Percentiles rank a stretch among this genome's conserved stretches.
phyloP scores from a whole-genome alignment of 2,329 filamentous ascomycete genomes.

The Colletotrichum truncatum region DNA sequence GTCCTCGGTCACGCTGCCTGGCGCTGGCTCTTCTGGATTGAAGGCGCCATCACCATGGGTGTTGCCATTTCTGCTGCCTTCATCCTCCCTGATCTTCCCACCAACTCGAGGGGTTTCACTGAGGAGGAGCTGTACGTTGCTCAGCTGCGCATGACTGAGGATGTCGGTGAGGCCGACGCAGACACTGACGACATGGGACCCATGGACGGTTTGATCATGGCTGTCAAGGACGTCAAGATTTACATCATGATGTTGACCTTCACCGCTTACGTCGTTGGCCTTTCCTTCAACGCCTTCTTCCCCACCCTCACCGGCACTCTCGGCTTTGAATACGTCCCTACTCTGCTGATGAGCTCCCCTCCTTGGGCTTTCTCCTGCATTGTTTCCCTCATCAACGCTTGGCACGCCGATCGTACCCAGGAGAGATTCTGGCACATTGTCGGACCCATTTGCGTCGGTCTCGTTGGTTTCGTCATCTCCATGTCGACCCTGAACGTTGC shows the following conservation, averaged over 20 bases:
- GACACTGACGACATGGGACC: slow-evolving; percentile 59
- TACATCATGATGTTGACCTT: slow-evolving; percentile 72
- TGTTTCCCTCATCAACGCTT: slow-evolving; percentile 62
- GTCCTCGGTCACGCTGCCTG: slow-evolving; percentile 63
- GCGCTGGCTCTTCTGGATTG: slow-evolving; percentile 71
- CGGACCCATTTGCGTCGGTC: slow-evolving; percentile 60
- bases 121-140: slow-evolving; percentile 66
- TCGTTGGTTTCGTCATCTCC: slow-evolving; percentile 67
- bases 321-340: slow-evolving; percentile 61
- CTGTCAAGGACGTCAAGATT: slow-evolving; percentile 68
- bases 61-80: slow-evolving; percentile 57
- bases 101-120: slow-evolving; percentile 66
- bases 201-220: slow-evolving; percentile 65
- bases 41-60: slow-evolving; percentile 61
- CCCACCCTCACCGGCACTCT: slow-evolving; percentile 62
- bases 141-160: slow-evolving; percentile 64
- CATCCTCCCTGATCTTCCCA: slow-evolving; percentile 63
- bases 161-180: slow-evolving; percentile 64
- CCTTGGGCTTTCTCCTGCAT: slow-evolving; percentile 69
- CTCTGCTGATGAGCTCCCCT: slow-evolving; percentile 64
- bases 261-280: slow-evolving; percentile 67
- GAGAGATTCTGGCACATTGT: slow-evolving; percentile 69
- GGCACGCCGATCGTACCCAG: slow-evolving; percentile 63
- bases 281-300: slow-evolving; percentile 69
- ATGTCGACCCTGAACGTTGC: slow-evolving; percentile 65